A percentile compares a stretch with the other conserved stretches of the same genome.
Evolutionary conservation across 2,329 filamentous ascomycete genomes (phyloP).

Genomic region (Trichoderma atroviride): DNA sequence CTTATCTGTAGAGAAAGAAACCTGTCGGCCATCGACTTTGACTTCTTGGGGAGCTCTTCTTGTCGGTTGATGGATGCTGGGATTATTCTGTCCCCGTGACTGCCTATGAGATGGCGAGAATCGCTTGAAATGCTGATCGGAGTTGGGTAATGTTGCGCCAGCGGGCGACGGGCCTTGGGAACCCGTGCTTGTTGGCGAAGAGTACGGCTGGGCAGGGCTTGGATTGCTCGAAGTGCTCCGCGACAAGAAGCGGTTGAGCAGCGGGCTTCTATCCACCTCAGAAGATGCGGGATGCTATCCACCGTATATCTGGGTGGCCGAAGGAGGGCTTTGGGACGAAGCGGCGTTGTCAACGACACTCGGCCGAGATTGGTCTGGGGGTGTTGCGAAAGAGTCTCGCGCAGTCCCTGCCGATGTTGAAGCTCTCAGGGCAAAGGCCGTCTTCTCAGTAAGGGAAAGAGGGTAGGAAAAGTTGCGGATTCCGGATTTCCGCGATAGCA

Average conservation of each 20-base stretch:
- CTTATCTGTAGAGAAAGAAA: slow-evolving; percentile 1
- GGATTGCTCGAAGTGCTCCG: slow-evolving; percentile 15
- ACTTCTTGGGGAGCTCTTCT: background rate
- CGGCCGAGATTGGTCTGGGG: slow-evolving; percentile 1
- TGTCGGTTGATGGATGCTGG: background rate
- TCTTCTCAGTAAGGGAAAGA: slow-evolving; percentile 21
- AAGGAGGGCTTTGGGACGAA: slow-evolving; percentile 3
- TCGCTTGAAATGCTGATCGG: slow-evolving; percentile 11
- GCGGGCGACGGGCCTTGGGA: background rate
- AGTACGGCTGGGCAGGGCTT: background rate
- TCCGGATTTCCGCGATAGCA: background rate
- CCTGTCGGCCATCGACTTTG: slow-evolving; percentile 8
- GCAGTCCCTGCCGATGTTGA: background rate
- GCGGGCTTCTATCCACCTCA: slow-evolving; percentile 21
- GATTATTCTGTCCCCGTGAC: background rate
- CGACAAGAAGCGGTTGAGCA: slow-evolving; percentile 8
- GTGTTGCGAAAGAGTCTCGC: background rate
- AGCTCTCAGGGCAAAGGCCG: background rate
- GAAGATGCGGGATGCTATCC: slow-evolving; percentile 24
- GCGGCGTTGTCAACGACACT: background rate
- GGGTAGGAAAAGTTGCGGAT: slow-evolving; percentile 35
- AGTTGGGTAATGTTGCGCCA: slow-evolving; percentile 15
- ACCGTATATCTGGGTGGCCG: slow-evolving; percentile 17
- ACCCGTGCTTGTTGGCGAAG: background rate
- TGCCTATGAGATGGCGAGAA: background rate